These are phyloP conservation scores for Onygenales sp. DNA, from an alignment of 2,329 filamentous ascomycete genomes.

Conservation along the genomic window DNA sequence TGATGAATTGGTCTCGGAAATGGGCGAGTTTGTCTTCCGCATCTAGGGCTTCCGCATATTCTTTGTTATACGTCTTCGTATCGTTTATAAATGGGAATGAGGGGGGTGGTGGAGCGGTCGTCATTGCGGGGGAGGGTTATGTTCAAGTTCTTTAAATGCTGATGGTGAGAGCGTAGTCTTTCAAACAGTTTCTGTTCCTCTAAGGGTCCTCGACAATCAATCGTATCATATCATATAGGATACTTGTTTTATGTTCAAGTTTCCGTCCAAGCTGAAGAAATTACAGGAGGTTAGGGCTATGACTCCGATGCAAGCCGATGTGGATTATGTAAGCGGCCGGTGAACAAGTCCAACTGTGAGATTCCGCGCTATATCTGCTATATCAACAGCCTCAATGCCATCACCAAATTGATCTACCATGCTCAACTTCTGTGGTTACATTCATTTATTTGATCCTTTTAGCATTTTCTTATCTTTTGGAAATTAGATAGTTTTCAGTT, in stretches of 20 bases:
- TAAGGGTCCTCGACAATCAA: not conserved
- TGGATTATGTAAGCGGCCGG: no score
- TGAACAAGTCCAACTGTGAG: no score
- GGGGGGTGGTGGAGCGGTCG: not conserved
- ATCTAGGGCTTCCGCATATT: conserved; percentile 45
- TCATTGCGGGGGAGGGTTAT: not conserved
- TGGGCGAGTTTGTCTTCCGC: conserved; percentile 49
- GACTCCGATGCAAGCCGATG: not conserved
- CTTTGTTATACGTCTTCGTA: conserved; percentile 19
- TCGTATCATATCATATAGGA: not conserved
- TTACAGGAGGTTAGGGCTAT: not conserved
- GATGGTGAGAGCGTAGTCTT: not conserved
- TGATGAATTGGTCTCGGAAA: conserved; percentile 62
- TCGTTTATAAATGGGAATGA: not conserved
- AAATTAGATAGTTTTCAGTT: no score
- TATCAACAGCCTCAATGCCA: no score
- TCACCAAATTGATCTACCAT: no score
- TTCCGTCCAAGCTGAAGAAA: not conserved
- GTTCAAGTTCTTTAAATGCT: not conserved
- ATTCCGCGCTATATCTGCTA: no score
- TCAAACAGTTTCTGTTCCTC: no score
- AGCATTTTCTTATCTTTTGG: no score
- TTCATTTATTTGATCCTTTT: no score
- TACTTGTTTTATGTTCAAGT: no score
- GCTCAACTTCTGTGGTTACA: no score